A percentile compares a stretch with the other conserved stretches of the same genome.
phyloP scores from a whole-genome alignment of 805 yeast species.

The Sugiyamaella floridensis region DNA sequence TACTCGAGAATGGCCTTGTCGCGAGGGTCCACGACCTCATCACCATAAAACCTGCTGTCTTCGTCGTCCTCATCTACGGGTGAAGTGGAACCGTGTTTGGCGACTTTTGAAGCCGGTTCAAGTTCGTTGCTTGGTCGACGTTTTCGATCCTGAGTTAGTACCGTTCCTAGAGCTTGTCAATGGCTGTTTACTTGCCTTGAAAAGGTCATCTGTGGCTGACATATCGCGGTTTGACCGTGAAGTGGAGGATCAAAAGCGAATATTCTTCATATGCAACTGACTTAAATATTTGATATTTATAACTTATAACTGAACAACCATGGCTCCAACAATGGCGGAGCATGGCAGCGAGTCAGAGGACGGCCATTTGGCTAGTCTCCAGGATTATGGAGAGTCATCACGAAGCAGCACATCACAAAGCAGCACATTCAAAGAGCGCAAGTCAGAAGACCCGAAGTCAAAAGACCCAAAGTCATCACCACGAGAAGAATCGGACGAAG shows the following conservation, averaged over 20 bases:
- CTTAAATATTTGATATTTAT: too few relatives aligned
- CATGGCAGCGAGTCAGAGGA: too few relatives aligned
- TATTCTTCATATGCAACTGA: too few relatives aligned
- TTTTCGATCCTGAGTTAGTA: not conserved
- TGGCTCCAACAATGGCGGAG: too few relatives aligned
- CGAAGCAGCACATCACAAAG: too few relatives aligned
- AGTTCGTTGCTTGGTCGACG: not conserved
- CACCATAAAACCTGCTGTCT: constrained; percentile 9
- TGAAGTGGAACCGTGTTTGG: not conserved
- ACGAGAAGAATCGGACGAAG: not conserved
- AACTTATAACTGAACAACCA: too few relatives aligned
- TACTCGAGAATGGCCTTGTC: constrained; percentile 1
- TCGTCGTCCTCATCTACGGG: not conserved
- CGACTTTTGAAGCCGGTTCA: not conserved
- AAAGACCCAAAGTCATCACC: not conserved
- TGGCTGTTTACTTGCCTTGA: constrained; percentile 3
- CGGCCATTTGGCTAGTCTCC: too few relatives aligned
- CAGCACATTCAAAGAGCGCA: too few relatives aligned
- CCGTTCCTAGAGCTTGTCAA: not conserved
- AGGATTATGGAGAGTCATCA: too few relatives aligned
- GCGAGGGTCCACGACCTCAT: constrained; percentile 3
- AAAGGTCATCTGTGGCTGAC: constrained; percentile 4
- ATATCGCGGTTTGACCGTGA: not conserved
- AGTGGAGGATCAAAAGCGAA: too few relatives aligned
- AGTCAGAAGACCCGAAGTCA: too few relatives aligned